Conservation (phyloP, 257 asterid species). For the Scutellaria baicalensis region DNA sequence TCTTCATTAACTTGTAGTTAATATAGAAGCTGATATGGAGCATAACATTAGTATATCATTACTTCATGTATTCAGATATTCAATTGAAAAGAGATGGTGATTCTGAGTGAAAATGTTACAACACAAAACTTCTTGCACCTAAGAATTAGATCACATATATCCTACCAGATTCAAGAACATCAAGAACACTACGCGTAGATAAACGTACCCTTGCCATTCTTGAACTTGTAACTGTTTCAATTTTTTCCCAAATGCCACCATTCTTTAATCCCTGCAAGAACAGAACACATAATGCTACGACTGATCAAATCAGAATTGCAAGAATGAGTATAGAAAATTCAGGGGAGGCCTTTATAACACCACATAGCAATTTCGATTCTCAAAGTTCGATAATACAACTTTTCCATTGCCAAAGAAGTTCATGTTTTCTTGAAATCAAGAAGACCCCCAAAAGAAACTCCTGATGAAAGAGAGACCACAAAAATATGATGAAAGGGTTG, state of each 20-base stretch:
- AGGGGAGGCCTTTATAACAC: too few relatives aligned
- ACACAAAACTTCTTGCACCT: neutral
- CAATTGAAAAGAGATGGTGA: neutral
- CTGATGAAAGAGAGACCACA: too few relatives aligned
- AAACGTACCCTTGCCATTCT: conserved; percentile 45
- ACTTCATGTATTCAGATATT: too few relatives aligned
- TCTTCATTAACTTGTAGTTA: conserved; percentile 89
- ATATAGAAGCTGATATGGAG: conserved; percentile 57
- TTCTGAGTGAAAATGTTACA: neutral
- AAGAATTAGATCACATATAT: neutral
- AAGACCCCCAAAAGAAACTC: too few relatives aligned
- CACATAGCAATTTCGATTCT: too few relatives aligned
- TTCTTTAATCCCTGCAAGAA: conserved; percentile 13
- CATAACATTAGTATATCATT: neutral
- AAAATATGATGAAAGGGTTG: too few relatives aligned
- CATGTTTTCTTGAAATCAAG: too few relatives aligned
- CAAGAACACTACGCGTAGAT: neutral
- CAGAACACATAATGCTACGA: neutral
- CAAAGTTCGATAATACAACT: neutral
- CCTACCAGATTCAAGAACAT: neutral
- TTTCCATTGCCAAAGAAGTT: too few relatives aligned
- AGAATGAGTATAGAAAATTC: neutral
- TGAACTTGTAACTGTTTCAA: conserved; percentile 36
- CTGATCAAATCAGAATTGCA: neutral
- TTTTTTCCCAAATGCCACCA: conserved; percentile 54